Conservation (phyloP, 176 grass and related monocot genomes). For the Carex pumila region DNA sequence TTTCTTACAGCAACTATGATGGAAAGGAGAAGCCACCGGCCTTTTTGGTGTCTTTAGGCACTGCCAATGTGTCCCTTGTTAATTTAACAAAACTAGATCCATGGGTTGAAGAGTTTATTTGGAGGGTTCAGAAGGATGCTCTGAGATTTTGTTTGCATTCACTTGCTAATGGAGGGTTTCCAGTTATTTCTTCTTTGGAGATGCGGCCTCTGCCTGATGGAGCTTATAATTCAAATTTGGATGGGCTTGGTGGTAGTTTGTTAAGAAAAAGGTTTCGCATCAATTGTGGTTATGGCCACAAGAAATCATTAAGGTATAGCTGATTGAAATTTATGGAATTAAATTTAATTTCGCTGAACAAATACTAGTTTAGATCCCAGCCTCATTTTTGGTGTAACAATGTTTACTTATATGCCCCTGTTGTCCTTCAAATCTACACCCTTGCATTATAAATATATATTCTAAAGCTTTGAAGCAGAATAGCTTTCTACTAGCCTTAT, state of each 20-base stretch:
- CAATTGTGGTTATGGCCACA: slow-evolving; percentile 26
- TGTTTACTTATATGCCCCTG: background rate
- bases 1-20: slow-evolving; percentile 28
- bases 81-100: slow-evolving; percentile 33
- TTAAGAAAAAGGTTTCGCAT: slow-evolving; percentile 31
- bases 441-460: background rate
- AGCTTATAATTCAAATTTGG: slow-evolving; percentile 21
- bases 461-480: background rate
- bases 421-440: background rate
- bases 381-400: background rate
- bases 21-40: slow-evolving; percentile 19
- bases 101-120: slow-evolving; percentile 29
- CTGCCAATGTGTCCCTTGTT: slow-evolving; percentile 12
- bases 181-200: slow-evolving; percentile 31
- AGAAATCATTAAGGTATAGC: slow-evolving; percentile 23
- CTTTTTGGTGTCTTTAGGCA: slow-evolving; percentile 26
- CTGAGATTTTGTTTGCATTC: slow-evolving; percentile 30
- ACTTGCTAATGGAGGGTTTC: slow-evolving; percentile 14
- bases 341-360: background rate
- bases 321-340: background rate
- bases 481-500: background rate
- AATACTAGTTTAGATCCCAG: background rate
- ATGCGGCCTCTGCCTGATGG: slow-evolving; percentile 28
- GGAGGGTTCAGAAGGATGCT: slow-evolving; percentile 17
- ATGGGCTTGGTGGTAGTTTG: background rate